A percentile compares a stretch with the other conserved stretches of the same genome.
Evolutionary conservation across 2,329 filamentous ascomycete genomes (phyloP).

Genomic region (Claviceps sp.): DNA sequence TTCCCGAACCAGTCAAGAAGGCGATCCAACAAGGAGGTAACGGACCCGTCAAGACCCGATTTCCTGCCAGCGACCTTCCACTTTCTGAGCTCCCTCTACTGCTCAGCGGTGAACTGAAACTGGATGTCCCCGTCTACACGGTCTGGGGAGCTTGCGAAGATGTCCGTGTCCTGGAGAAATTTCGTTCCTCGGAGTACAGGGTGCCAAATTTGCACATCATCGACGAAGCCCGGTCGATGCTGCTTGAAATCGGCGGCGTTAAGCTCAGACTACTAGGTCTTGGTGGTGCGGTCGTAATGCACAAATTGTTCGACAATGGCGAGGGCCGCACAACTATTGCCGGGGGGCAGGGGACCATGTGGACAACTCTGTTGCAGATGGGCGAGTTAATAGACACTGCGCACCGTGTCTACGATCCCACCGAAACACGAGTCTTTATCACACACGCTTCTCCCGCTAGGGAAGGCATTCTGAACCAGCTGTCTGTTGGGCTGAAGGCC

Average conservation of each 20-base stretch:
- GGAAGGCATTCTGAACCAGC: constrained; percentile 92
- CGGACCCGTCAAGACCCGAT: constrained; percentile 75
- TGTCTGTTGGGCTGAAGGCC: constrained; percentile 92
- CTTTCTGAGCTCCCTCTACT: constrained; percentile 88
- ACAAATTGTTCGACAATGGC: constrained; percentile 98
- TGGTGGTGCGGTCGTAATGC: constrained; percentile 96
- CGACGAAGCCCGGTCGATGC: constrained; percentile 89
- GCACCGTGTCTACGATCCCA: constrained; percentile 95
- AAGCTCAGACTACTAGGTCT: constrained; percentile 89
- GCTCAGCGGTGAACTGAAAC: constrained; percentile 73
- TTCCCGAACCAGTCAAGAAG: constrained; percentile 64
- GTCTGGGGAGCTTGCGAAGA: constrained; percentile 99
- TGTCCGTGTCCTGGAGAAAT: constrained; percentile 93
- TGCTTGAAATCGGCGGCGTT: constrained; percentile 87
- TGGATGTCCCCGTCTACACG: constrained; percentile 94
- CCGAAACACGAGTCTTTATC: constrained; percentile 90
- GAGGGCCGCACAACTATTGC: constrained; percentile 97
- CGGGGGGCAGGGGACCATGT: constrained; percentile 97
- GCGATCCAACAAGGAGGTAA: constrained; percentile 50
- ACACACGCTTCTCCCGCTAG: constrained; percentile 94
- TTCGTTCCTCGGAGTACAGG: constrained; percentile 95
- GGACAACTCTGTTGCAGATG: constrained; percentile 97
- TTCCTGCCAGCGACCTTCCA: constrained; percentile 66
- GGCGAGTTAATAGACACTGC: constrained; percentile 95
- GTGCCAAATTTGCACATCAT: constrained; percentile 96